Base-by-base conservation (phyloP, 1,284 basidiomycete species). In the Cystobasidiaceae sp. region DNA sequence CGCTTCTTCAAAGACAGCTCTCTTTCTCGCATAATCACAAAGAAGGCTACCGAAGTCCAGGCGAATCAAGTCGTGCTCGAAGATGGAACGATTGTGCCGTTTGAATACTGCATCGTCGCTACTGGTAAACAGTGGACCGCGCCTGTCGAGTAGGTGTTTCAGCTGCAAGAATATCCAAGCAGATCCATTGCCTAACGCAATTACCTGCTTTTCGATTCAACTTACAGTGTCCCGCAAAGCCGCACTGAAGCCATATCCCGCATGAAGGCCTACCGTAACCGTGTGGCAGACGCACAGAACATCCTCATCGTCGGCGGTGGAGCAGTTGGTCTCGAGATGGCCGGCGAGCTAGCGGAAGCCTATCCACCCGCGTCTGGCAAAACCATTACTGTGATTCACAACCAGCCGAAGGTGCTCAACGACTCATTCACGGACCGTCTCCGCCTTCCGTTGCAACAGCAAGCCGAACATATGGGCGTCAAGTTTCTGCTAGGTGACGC, bases 281-380 rank as follows among this genome's bases (percentile, higher is more conserved):
- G 52, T 13, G 45, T 64, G 27, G 61, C 61, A 2, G 25, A 28
- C 5, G 61, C 61, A 7, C 44, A 39, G 44, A 64, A 64, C 44
- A 49, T 64, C 15, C 41, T 64, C 43, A 39, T 64, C 23, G 48
- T 64, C 21, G 61, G 61, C 19, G 65, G 58, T 15, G 65, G 65
- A 27, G 65, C 65, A 15, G 65, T 67, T 30, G 65, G 65, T 27
- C 15, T 60, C 11, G 65, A 67, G 34, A 44, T 67, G 32, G 65
- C 65, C 13, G 65, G 65, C 8, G 65, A 67, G 32, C 52, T 67
- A 28, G 56, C 56, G 5, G 57, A 46, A 49, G 43, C 48, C 3
- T 54, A 60, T 39, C 61, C 61, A n/a, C 43, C 28, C n/a, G 34
- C 41, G 21, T 19, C 21, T 17, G 46, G 46, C 6, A 67, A 67